These are phyloP conservation scores for Fraxinus ornus DNA, from an alignment of 305 asterid genomes.

Conservation along the genomic window DNA sequence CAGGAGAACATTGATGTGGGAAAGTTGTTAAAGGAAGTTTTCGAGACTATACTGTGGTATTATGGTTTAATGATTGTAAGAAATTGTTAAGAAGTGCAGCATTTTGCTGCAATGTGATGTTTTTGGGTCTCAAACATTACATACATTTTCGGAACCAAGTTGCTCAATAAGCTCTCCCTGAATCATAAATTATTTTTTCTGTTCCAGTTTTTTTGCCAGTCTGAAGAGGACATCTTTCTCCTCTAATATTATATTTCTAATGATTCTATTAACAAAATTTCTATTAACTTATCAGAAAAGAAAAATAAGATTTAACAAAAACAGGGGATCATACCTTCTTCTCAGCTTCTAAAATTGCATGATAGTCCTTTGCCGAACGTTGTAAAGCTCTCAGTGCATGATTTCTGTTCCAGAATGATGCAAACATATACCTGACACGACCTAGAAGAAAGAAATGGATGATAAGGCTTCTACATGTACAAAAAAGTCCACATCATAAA, in stretches of 20 bases:
- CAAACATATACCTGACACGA: slow-evolving; percentile 90
- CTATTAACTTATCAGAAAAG: slow-evolving; percentile 6
- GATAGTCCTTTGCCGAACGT: slow-evolving; percentile 56
- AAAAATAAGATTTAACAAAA: slow-evolving; percentile 20
- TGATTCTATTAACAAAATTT: not conserved
- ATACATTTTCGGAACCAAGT: not conserved
- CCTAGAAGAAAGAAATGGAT: slow-evolving; percentile 53
- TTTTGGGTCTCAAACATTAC: not conserved
- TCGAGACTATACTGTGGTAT: not conserved
- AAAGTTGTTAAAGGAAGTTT: not conserved
- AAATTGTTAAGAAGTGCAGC: not conserved
- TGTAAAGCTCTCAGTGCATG: slow-evolving; percentile 72
- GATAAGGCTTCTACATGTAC: slow-evolving; percentile 6
- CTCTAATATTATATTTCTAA: not conserved
- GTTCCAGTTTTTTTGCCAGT: not conserved
- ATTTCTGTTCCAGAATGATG: slow-evolving; percentile 98
- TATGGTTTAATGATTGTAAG: not conserved
- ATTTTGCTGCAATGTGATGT: not conserved
- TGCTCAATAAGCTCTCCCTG: not conserved
- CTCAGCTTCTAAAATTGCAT: slow-evolving; percentile 71
- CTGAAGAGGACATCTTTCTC: not conserved
- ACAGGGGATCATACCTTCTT: slow-evolving; percentile 58
- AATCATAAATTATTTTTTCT: not conserved
- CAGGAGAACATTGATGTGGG: not conserved
- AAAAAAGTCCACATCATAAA: slow-evolving; percentile 1